Evolutionary conservation across 345 rosid species (phyloP).

Genomic region (Populus pruinosa): DNA sequence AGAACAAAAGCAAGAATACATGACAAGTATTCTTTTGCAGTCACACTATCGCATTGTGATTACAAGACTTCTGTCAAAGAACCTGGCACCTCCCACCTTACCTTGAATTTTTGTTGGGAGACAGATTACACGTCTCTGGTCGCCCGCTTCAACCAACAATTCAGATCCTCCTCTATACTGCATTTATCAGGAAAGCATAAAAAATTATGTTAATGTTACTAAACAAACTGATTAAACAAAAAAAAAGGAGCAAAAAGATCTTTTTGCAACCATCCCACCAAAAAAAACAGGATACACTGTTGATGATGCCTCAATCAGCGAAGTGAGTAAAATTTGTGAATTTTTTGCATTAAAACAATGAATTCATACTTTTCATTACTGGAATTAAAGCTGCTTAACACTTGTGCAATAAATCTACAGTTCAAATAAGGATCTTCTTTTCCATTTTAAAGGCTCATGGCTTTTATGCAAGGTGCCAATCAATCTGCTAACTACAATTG

Average conservation of each 20-base stretch:
- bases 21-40: not conserved
- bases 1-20: not conserved
- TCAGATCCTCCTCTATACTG: conserved; percentile 93
- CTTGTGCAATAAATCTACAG: not conserved
- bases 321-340: not conserved
- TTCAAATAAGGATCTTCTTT: not conserved
- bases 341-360: not conserved
- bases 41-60: conserved; percentile 55
- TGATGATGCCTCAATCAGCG: not conserved
- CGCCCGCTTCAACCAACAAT: conserved; percentile 85
- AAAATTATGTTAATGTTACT: not conserved
- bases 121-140: conserved; percentile 69
- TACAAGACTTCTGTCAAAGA: conserved; percentile 59
- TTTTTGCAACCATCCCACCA: not conserved
- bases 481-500: not conserved
- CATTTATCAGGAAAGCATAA: conserved; percentile 25
- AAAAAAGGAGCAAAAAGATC: not conserved
- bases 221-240: not conserved
- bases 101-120: conserved; percentile 77
- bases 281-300: not conserved
- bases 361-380: not conserved
- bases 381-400: not conserved
- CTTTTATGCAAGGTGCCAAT: not conserved
- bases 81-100: conserved; percentile 81
- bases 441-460: not conserved